Percentiles rank a stretch among this genome's conserved stretches.
phyloP scores from a whole-genome alignment of 139 green algal species.

The Desmodesmus armatus region DNA sequence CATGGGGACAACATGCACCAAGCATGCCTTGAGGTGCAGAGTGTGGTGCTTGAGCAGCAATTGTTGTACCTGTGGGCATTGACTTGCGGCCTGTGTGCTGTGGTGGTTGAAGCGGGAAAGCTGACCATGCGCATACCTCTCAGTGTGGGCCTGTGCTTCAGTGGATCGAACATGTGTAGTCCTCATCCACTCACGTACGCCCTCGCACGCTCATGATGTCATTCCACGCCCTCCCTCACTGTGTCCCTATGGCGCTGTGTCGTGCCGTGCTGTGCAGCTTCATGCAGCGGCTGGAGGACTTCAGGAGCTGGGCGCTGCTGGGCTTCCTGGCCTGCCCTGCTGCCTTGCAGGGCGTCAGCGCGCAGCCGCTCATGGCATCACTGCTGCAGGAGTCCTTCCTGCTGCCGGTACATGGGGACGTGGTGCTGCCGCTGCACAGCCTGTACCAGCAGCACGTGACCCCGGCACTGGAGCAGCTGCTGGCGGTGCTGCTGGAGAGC shows the following conservation, averaged over 20 bases:
- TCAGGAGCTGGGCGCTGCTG: constrained; percentile 36
- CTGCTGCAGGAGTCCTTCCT: constrained; percentile 42
- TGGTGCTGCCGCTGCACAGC: constrained; percentile 39
- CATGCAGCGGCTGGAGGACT: constrained; percentile 39
- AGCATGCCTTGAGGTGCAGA: no score
- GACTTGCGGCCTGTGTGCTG: no score
- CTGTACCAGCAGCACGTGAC: constrained; percentile 41
- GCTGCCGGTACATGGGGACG: constrained; percentile 30
- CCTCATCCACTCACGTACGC: no score
- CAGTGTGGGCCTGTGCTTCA: no score
- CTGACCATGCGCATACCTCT: no score
- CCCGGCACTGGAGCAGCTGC: constrained; percentile 32
- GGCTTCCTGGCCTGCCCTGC: constrained; percentile 43
- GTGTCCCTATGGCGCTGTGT: constrained; percentile 1
- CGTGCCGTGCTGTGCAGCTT: constrained; percentile 30
- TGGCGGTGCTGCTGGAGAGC: constrained; percentile 18
- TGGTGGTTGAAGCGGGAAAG: no score
- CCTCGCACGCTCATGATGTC: background rate
- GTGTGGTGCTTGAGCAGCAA: no score
- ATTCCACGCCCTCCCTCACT: background rate
- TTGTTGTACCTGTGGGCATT: no score
- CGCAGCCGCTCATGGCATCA: background rate
- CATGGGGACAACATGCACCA: no score
- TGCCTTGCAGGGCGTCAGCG: constrained; percentile 2
- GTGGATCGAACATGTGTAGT: no score